Percentiles rank a stretch among this genome's conserved stretches.
Evolutionary conservation across 2,329 filamentous ascomycete species (phyloP).

Genomic region (Botryotinia narcissicola): DNA sequence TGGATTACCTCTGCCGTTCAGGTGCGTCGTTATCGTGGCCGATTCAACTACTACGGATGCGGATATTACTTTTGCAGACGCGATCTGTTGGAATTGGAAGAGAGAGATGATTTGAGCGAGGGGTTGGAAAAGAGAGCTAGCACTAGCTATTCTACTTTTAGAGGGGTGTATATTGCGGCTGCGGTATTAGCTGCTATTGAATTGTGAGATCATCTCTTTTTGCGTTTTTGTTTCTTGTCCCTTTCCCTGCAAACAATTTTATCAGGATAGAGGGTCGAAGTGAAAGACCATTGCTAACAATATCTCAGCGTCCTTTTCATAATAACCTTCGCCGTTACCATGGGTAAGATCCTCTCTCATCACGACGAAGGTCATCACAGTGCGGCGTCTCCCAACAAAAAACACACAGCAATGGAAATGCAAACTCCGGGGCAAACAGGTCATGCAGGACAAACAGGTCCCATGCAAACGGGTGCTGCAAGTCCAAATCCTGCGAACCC

Average conservation of each 20-base stretch:
- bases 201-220: neutral
- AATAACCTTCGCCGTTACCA: constrained; percentile 8
- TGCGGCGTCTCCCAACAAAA: neutral
- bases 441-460: neutral
- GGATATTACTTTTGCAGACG: constrained; percentile 1
- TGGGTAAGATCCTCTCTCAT: neutral
- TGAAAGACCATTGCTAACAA: neutral
- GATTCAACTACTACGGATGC: neutral
- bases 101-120: neutral
- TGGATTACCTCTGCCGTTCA: constrained; percentile 6
- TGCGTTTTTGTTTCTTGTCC: fast-evolving
- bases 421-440: neutral
- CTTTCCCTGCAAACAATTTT: neutral
- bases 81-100: constrained; percentile 13
- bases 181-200: constrained; percentile 13
- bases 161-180: constrained; percentile 7
- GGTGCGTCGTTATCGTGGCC: neutral
- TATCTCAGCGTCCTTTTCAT: constrained; percentile 3
- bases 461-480: neutral
- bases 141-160: constrained; percentile 2
- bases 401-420: constrained; percentile 7
- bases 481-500: neutral
- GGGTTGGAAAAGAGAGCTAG: neutral
- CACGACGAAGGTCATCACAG: neutral
- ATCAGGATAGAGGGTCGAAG: neutral